phyloP scores from a whole-genome alignment of 768 basidiomycete species.

The Tulasnella sp. region DNA sequence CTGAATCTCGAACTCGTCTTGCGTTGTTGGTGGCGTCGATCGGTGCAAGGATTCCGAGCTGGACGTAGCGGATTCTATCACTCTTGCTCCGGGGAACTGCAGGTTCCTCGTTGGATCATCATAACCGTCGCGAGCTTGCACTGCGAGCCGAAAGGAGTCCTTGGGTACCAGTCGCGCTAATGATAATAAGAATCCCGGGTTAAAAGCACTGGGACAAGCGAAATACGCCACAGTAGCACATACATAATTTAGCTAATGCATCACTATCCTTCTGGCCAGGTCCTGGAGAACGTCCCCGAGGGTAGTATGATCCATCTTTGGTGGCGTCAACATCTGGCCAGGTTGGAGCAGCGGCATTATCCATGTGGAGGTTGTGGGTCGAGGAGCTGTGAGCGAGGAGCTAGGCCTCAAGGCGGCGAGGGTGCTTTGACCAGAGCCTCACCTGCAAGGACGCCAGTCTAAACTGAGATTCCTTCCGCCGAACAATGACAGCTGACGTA shows the following conservation, averaged over 20 bases:
- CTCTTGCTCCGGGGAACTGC: neutral
- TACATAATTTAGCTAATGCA: neutral
- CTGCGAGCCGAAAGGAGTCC: neutral
- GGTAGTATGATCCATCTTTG: neutral
- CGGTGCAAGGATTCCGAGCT: neutral
- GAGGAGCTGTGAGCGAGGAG: neutral
- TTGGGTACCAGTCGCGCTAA: neutral
- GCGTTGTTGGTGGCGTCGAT: neutral
- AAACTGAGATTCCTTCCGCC: neutral
- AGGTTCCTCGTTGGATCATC: neutral
- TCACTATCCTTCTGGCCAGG: neutral
- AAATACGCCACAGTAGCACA: neutral
- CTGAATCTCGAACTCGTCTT: neutral
- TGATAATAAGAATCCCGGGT: neutral
- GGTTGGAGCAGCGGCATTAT: neutral
- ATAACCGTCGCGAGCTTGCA: neutral
- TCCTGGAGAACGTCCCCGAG: neutral
- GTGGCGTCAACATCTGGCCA: neutral
- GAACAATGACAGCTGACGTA: neutral
- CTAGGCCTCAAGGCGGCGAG: neutral
- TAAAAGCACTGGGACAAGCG: neutral
- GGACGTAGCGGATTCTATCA: neutral
- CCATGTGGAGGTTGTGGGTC: constrained; percentile 1
- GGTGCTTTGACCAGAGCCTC: neutral
- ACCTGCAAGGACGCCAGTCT: neutral